Evolutionary conservation across 1,139 yeast species (phyloP), one percentile per base, ranked within the genome.

Genomic region (Debaryomyces sp.): DNA sequence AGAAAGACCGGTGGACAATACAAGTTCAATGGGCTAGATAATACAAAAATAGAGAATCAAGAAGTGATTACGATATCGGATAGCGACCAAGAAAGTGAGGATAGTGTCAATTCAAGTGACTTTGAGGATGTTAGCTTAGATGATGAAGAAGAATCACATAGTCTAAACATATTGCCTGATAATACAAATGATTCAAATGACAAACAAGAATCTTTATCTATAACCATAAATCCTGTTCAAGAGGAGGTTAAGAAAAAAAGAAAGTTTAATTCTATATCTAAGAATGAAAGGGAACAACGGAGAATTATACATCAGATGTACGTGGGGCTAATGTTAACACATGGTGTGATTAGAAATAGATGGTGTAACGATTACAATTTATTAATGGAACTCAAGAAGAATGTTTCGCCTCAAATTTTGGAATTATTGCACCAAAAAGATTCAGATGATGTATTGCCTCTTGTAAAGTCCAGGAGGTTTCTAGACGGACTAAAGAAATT

Each of bases 401-500:
- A 75, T 4, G 74, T 89, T 2, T 81, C 89, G 0, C 68, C 65
- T 2, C 66, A 66, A 21, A 68, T 80, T 2, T 69, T 73, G 40
- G 70, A 69, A 15, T 69, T 81, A 51, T 62, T 87, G 40, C 77
- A 75, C 82, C 87, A 22, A 67, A 71, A 47, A 59, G 56, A 38
- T 33, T 53, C 45, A 13, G 60, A 61, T 18, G 68, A 67, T 43
- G 59, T 41, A 5, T 66, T 43, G 63, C 75, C 55, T 62, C 76
- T 12, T 59, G 71, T 82, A 54, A 83, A 84, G 54, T 82, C 96
- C 0, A 73, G 96, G 46, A 75, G 83, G 54, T 78, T 94, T 40
- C 69, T 91, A 2, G 97, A 90, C 62, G 91, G 94, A 0, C 61
- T 94, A 12, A 75, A 85, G 43, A 82, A 81, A 53, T 66, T 88